phyloP scores from a whole-genome alignment of 441 rosid species.

The Adansonia gregorii region DNA sequence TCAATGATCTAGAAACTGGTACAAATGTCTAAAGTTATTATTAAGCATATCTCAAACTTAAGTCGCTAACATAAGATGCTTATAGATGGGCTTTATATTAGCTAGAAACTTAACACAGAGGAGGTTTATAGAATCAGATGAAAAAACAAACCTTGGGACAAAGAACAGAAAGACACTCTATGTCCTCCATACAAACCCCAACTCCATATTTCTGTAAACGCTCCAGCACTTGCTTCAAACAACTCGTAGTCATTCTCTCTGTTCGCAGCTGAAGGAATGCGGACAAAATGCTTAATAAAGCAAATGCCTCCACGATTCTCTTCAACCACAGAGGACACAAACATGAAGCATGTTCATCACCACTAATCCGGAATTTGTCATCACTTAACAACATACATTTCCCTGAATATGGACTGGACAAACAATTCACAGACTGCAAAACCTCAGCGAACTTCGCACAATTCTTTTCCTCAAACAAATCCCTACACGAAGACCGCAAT shows the following conservation, averaged over 20 bases:
- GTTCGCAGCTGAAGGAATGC: conserved; percentile 49
- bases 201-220: conserved; percentile 58
- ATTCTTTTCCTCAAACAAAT: conserved; percentile 54
- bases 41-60: neutral
- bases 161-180: conserved; percentile 67
- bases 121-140: conserved; percentile 3
- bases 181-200: conserved; percentile 54
- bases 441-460: conserved; percentile 63
- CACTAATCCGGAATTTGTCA: conserved; percentile 23
- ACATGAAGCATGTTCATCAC: conserved; percentile 40
- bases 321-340: conserved; percentile 83
- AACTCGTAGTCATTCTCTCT: conserved; percentile 40
- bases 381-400: conserved; percentile 54
- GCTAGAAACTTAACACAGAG: neutral
- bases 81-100: neutral
- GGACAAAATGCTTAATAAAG: conserved; percentile 63
- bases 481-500: conserved; percentile 46
- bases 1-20: neutral
- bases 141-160: conserved; percentile 67
- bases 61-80: neutral
- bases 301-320: conserved; percentile 63
- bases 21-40: neutral
- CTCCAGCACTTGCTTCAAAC: conserved; percentile 55
- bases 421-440: conserved; percentile 64
- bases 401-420: conserved; percentile 54